Evolutionary conservation across 768 basidiomycete genomes (phyloP).

Genomic region (Suillus cothurnatus): DNA sequence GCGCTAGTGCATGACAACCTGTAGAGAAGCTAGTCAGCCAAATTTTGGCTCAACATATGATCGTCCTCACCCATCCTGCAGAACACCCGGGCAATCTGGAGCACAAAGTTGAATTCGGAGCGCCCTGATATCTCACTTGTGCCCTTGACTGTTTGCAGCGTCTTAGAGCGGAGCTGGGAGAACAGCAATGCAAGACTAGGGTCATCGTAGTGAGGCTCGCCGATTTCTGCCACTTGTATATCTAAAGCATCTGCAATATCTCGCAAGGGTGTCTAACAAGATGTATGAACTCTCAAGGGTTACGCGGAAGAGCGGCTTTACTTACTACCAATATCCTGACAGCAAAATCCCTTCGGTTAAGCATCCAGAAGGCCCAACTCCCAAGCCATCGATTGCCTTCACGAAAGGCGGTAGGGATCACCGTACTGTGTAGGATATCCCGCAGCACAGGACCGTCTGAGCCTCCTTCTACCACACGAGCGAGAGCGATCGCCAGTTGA

Average conservation of each 20-base stretch:
- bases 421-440: slow-evolving; percentile 68
- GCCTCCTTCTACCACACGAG: slow-evolving; percentile 80
- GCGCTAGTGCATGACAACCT: slow-evolving; percentile 93
- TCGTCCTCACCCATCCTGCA: slow-evolving; percentile 85
- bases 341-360: slow-evolving; percentile 85
- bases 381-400: slow-evolving; percentile 92
- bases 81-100: slow-evolving; percentile 92
- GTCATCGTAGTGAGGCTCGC: slow-evolving; percentile 90
- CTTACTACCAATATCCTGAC: slow-evolving; percentile 89
- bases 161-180: slow-evolving; percentile 86
- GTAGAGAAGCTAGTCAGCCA: slow-evolving; percentile 14
- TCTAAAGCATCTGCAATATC: slow-evolving; percentile 66
- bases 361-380: slow-evolving; percentile 96
- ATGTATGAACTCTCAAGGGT: neutral
- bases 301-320: slow-evolving; percentile 8
- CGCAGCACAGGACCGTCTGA: slow-evolving; percentile 79
- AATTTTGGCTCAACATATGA: neutral
- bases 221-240: slow-evolving; percentile 62
- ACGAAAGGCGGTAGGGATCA: slow-evolving; percentile 83
- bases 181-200: slow-evolving; percentile 90
- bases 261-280: slow-evolving; percentile 67
- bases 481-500: slow-evolving; percentile 86
- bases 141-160: slow-evolving; percentile 90
- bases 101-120: slow-evolving; percentile 92
- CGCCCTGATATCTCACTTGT: slow-evolving; percentile 87